Base-by-base conservation (phyloP, 1,139 yeast species). In the Saccharomyces uvarum region DNA sequence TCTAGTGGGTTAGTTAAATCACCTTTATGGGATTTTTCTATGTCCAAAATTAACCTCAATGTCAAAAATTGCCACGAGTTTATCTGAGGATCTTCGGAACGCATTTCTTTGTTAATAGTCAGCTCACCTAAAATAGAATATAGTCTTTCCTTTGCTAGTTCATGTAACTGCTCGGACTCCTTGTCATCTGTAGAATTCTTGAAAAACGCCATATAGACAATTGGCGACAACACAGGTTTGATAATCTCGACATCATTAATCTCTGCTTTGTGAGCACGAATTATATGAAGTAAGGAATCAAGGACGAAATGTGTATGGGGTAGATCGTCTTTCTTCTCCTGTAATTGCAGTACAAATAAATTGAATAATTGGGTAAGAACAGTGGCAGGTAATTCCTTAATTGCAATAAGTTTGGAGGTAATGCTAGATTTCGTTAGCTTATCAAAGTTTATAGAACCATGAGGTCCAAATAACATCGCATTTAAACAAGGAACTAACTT, bases 381-480 rank as follows among this genome's bases (percentile, higher is more conserved):
- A 54, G 6, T 62, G 1, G 53, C 46, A 3, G 69, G 64, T 16
- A 69, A 58, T 6, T 61, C 49, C 49, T 58, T 51, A 14, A 65
- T 61, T 58, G 73, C 52, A 57, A 81, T 57, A 21, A 88, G 71
- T n/a, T 73, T 70, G 53, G 82, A 84, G 13, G 82, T 73, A 0
- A 90, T 81, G 66, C 84, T 88, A 0, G 93, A 75, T 65, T 86
- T 89, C 3, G 96, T 86, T 32, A 87, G 69, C 57, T 80, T 77
- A 69, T 93, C 98, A 71, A 91, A 90, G 61, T 84, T 84, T 50
- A 86, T 75, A 3, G 87, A 82, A 8, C 88, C 87, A 49, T 70
- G 69, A 2, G 72, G 66, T 47, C 81, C 80, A 53, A 76, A 72
- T 19, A 84, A 65, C 13, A 88, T 66, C 7, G 77, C 71, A n/a